Evolutionary conservation across 176 grass and related monocot species (phyloP), one percentile per base, ranked within the genome.

Genomic region (Bromus sterilis): DNA sequence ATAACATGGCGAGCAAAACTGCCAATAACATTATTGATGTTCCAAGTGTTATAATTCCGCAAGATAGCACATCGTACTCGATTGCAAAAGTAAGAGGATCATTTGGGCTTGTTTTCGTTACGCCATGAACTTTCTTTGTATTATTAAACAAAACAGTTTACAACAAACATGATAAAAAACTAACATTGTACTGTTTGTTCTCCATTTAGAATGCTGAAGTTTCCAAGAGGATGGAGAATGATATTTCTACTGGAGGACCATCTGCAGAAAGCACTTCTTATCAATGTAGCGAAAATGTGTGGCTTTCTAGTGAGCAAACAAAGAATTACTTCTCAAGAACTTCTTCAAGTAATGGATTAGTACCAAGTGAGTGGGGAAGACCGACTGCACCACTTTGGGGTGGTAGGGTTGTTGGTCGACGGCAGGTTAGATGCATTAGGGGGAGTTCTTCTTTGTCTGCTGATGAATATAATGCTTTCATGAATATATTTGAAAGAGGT

Each of bases 401-500:
- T 86, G 91, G 89, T 61, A 83, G 89, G 81, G 86, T 91, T 12
- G 90, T 95, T 76, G 91, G 91, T 58, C 86, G 91, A 57, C 46
- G 80, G 75, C 90, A 99, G 74, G 89, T 88, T 75, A 93, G 81
- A 81, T 95, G 83, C 74, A 72, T 79, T 40, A 89, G 77, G 44
- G 93, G 90, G 35, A 70, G 76, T 39, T 89, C 92, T 73, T 87
- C 81, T 80, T 78, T 99, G 65, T 86, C 83, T 88, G 76, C 75
- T 77, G 96, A 99, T 74, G 96, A 95, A 79, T 95, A 88, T 43
- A 90, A 90, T 72, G 79, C 93, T 21, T 99, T 99, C 81, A 88
- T 95, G 82, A 99, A 99, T 88, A 95, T 99, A 84, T 99, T 93
- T 79, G 96, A 99, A 87, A 90, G 87, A 36, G 93, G 91, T 60